Conservation (phyloP, 2,329 filamentous ascomycete species). For the Thermothelomyces thermophilus region DNA sequence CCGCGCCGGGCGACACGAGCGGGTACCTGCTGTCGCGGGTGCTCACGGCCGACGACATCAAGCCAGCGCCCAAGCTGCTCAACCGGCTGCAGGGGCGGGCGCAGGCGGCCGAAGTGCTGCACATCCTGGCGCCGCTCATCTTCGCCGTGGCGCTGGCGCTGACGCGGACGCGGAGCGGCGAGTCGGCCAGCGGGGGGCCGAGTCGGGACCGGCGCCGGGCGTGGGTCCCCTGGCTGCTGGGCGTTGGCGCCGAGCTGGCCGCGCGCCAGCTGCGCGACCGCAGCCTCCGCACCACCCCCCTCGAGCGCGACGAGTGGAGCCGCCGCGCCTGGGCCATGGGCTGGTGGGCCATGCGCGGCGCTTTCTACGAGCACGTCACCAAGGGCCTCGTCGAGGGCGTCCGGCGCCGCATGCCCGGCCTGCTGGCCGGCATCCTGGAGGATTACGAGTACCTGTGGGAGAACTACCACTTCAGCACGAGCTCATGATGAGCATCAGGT, state of each 20-base stretch:
- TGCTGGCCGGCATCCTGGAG: conserved; percentile 80
- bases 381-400: conserved; percentile 67
- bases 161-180: too few relatives aligned
- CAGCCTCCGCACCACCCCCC: conserved; percentile 71
- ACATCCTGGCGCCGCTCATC: conserved; percentile 80
- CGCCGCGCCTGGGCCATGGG: conserved; percentile 84
- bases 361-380: conserved; percentile 90
- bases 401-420: conserved; percentile 67
- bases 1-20: conserved; percentile 74
- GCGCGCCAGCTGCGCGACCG: conserved; percentile 75
- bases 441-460: conserved; percentile 99
- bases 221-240: conserved; percentile 90
- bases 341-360: conserved; percentile 97
- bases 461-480: conserved; percentile 84
- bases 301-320: conserved; percentile 85
- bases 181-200: too few relatives aligned
- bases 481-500: conserved; percentile 26
- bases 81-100: conserved; percentile 68
- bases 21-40: conserved; percentile 84
- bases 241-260: conserved; percentile 76
- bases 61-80: conserved; percentile 79
- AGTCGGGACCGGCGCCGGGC: conserved; percentile 33
- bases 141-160: conserved; percentile 80
- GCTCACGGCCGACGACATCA: conserved; percentile 92
- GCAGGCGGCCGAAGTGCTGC: conserved; percentile 80